Base-by-base conservation (phyloP, 2,329 filamentous ascomycete genomes). In the Chaetomium globosum region DNA sequence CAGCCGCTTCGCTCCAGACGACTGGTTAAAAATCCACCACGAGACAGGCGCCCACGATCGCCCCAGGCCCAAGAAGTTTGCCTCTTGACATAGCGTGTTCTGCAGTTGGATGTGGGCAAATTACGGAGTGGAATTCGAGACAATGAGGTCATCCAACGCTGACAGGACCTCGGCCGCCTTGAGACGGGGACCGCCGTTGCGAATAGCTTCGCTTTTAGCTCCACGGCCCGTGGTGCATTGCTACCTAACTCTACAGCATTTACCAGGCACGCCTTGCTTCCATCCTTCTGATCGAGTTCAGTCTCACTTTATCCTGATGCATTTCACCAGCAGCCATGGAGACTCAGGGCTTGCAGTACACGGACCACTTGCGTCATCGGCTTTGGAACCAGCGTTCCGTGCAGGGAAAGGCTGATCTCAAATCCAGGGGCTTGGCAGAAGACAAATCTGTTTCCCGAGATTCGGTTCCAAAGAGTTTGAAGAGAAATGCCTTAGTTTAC, bases 291-390 rank as follows among this genome's bases (percentile, higher is more conserved):
- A 28, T 13, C 33, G 23, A 52, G 12, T 13, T 6, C 49, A 13
- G 49, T 13, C 49, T 52, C 26, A 26, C 23, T 23, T 52, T 26
- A 26, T 21, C 43, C 4, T n/a, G 43, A 46, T 46, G 19, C 16
- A 19, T n/a, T n/a, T 7, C n/a, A n/a, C 43, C 43, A 48, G 16
- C 8, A 19, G 13, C 5, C 8, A 55, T 33, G 13, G 52, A 7
- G 31, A 7, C 31, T 1, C 30, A 21, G 52, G 21, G 21, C 31
- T 39, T 28, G 36, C 9, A 23, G 7, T 36, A 57, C 66, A 69
- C 58, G 23, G 64, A 30, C 61, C 64, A 66, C 23, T 62, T 70
- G 67, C 68, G 68, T 70, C 68, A 70, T 70, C 59, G 64, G 49
- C 49, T 33, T 46, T 43, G 56, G n/a, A 33, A 12, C 12, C 39